Base-by-base conservation (phyloP, 495 filamentous ascomycete genomes). In the Xylaria scruposa region DNA sequence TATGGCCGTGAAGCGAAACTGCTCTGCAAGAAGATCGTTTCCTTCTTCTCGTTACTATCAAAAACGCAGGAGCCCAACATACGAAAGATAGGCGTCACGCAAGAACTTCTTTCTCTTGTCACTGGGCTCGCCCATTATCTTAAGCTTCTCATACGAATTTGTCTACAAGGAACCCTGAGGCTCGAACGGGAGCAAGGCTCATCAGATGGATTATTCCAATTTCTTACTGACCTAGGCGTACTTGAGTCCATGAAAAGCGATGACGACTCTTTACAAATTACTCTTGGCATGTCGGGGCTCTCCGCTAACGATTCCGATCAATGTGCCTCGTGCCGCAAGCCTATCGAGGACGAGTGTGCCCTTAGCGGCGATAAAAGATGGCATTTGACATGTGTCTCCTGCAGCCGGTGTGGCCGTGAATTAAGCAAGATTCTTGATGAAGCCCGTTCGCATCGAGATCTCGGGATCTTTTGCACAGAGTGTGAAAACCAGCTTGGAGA, bases 1-100 rank as follows among this genome's bases (percentile, higher is more conserved):
- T 98, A 98, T 79, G 92, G 92, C 24, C 90, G 97, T 69, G 97
- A 99, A 83, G 92, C 97, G 26, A 99, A 98, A 82, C 86, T 99
- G 40, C 90, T 99, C 15, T 99, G 97, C 86, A 99, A 99, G 81
- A 99, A 99, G 82, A 97, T 99, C 66, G 96, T 99, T 33, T 93
- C 96, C 21, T 99, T 99, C 85, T 99, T 99, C 80, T 91, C 92
- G 13, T 83, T 99, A 40, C 85, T 99, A 5, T 94, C 95, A 3
- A 97, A 97, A 76, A 95, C 94, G 2, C 95, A 98, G 80, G 94
- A 97, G 74, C 94, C 91, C 17, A 94, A 93, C 9, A 90, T 93
- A 46, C 86, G 93, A 54, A 91, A 97, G 78, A 88, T 98, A 13
- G 97, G 97, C 49, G 97, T 99, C 42, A 99, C 97, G 17, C 97